Conservation (phyloP, 768 basidiomycete species). For the Mycena amicta region DNA sequence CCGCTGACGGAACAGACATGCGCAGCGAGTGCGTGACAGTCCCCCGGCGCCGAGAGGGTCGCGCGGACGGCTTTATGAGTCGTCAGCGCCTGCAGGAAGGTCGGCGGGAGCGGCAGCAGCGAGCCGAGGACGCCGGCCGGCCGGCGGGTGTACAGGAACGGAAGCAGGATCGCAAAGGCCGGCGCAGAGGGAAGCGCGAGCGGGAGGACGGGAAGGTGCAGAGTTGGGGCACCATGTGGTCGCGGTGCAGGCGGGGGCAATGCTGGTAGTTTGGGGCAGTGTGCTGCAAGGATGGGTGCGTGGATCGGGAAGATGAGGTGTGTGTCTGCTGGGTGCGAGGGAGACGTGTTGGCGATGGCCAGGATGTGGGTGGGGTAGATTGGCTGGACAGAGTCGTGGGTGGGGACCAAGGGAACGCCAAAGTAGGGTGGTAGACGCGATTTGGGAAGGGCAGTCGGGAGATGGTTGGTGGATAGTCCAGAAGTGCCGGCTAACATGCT, state of each 20-base stretch:
- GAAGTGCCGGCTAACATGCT: conserved; percentile 61
- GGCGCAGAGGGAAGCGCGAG: conserved; percentile 71
- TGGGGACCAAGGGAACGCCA: conserved; percentile 42
- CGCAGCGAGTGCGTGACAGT: conserved; percentile 57
- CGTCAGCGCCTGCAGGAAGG: conserved; percentile 46
- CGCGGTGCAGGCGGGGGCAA: conserved; percentile 43
- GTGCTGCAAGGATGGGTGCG: conserved; percentile 60
- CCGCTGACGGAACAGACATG: conserved; percentile 53
- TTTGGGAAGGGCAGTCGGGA: conserved; percentile 67
- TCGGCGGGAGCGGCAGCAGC: conserved; percentile 60
- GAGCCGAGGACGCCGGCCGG: conserved; percentile 58
- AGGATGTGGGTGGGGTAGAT: conserved; percentile 58
- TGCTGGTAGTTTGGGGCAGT: conserved; percentile 59
- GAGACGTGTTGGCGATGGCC: conserved; percentile 43
- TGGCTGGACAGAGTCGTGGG: conserved; percentile 28
- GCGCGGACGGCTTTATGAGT: conserved; percentile 43
- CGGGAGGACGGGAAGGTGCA: conserved; percentile 68
- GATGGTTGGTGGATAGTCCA: conserved; percentile 51
- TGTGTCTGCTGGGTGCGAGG: conserved; percentile 40
- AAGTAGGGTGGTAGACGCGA: conserved; percentile 66
- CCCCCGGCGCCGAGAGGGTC: conserved; percentile 49
- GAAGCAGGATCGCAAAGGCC: conserved; percentile 65
- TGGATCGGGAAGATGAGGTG: conserved; percentile 63
- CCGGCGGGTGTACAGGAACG: conserved; percentile 71
- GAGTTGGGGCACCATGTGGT: conserved; percentile 24